These are phyloP conservation scores for Aphanocladium album DNA, from an alignment of 2,329 filamentous ascomycete species.

Conservation along the genomic window DNA sequence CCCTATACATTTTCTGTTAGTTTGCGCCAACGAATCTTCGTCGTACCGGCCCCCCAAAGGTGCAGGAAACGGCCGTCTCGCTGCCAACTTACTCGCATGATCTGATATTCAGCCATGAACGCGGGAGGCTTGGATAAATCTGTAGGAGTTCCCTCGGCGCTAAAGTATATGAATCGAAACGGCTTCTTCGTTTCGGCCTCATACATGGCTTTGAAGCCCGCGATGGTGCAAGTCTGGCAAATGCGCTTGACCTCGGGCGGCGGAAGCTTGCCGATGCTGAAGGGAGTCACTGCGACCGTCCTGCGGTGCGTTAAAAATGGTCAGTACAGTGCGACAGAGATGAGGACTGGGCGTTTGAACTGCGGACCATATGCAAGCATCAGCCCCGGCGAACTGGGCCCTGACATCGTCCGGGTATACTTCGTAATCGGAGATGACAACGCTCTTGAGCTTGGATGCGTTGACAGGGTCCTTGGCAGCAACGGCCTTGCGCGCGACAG, in stretches of 20 bases:
- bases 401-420: constrained; percentile 27
- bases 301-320: background rate
- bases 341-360: background rate
- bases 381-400: constrained; percentile 27
- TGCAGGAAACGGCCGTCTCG: background rate
- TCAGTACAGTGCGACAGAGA: background rate
- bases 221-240: constrained; percentile 24
- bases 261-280: constrained; percentile 16
- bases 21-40: too few relatives aligned
- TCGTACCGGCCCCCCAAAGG: background rate
- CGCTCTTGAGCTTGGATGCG: constrained; percentile 25
- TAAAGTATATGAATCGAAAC: constrained; percentile 18
- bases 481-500: constrained; percentile 28
- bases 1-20: background rate
- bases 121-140: constrained; percentile 1
- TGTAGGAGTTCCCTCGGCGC: constrained; percentile 4
- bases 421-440: constrained; percentile 29
- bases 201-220: constrained; percentile 8
- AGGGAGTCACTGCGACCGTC: constrained; percentile 12
- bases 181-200: background rate
- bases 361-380: constrained; percentile 29
- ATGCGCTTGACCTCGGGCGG: constrained; percentile 29
- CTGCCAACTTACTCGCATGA: constrained; percentile 7
- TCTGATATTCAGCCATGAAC: constrained; percentile 2
- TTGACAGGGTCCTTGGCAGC: constrained; percentile 18